These are phyloP conservation scores for Penicillium sp. DNA, from an alignment of 2,329 filamentous ascomycete genomes.

Conservation along the genomic window DNA sequence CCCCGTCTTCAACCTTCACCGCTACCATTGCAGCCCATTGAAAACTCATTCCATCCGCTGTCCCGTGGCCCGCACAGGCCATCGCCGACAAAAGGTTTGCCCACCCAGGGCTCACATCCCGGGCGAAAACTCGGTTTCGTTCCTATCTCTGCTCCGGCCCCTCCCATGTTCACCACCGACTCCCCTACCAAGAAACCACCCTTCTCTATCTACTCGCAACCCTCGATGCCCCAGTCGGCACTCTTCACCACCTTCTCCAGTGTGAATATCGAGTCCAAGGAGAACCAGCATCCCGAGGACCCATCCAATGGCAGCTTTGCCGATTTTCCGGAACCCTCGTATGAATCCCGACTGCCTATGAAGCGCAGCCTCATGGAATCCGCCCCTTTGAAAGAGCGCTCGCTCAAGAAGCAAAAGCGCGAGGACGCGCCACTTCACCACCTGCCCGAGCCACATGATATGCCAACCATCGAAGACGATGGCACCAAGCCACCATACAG, in stretches of 20 bases:
- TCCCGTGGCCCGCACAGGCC: slow-evolving; percentile 50
- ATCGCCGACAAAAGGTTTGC: slow-evolving; percentile 69
- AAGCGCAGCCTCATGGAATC: slow-evolving; percentile 71
- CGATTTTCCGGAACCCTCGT: slow-evolving; percentile 50
- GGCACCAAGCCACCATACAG: slow-evolving; percentile 87
- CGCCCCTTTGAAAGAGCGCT: slow-evolving; percentile 69
- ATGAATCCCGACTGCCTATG: slow-evolving; percentile 44
- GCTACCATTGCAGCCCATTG: slow-evolving; percentile 48
- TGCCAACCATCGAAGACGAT: slow-evolving; percentile 79
- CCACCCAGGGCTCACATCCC: slow-evolving; percentile 56
- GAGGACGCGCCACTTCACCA: slow-evolving; percentile 53
- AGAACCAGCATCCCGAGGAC: slow-evolving; percentile 42
- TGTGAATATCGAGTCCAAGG: slow-evolving; percentile 47
- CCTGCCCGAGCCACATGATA: slow-evolving; percentile 73
- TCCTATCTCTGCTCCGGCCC: slow-evolving; percentile 54
- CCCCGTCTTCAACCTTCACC: slow-evolving; percentile 54
- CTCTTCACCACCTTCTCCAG: slow-evolving; percentile 54
- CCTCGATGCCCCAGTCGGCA: slow-evolving; percentile 44
- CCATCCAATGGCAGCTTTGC: slow-evolving; percentile 47
- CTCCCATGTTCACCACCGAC: slow-evolving; percentile 47
- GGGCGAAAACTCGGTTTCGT: slow-evolving; percentile 62
- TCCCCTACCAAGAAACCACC: slow-evolving; percentile 49
- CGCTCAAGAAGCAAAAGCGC: slow-evolving; percentile 66
- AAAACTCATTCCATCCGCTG: slow-evolving; percentile 59
- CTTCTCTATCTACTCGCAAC: slow-evolving; percentile 30